A percentile compares a stretch with the other conserved stretches of the same genome.
phyloP scores from a whole-genome alignment of 2,329 filamentous ascomycete species.

The Colletotrichum spaethianum region DNA sequence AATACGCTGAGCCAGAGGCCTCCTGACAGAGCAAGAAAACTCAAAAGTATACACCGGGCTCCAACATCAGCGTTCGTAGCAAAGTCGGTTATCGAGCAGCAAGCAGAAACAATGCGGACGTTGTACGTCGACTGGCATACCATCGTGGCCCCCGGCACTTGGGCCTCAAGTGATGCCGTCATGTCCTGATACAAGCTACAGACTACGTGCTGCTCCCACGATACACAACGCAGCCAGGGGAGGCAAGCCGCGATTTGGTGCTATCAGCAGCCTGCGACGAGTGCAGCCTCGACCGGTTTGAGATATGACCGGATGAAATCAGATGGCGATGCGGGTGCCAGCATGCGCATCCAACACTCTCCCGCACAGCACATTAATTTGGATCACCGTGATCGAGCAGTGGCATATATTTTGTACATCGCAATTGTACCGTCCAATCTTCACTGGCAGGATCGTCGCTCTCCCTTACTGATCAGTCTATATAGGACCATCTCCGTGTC shows the following conservation, averaged over 20 bases:
- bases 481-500: background rate
- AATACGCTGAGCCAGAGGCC: slow-evolving; percentile 2
- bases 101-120: slow-evolving; percentile 12
- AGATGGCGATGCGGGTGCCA: slow-evolving; percentile 8
- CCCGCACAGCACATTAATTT: slow-evolving; percentile 16
- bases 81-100: background rate
- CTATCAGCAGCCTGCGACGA: background rate
- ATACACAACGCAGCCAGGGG: slow-evolving; percentile 3
- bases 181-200: slow-evolving; percentile 13
- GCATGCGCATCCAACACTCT: slow-evolving; percentile 16
- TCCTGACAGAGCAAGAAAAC: slow-evolving; percentile 11
- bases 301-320: background rate
- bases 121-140: slow-evolving; percentile 11
- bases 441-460: background rate
- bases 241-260: slow-evolving; percentile 24
- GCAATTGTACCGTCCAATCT: background rate
- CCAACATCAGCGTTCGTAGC: slow-evolving; percentile 16
- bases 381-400: slow-evolving; percentile 18
- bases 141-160: background rate
- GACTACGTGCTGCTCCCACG: slow-evolving; percentile 16
- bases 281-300: background rate
- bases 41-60: background rate
- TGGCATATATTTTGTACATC: slow-evolving; percentile 10
- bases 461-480: background rate
- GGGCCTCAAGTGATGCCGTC: slow-evolving; percentile 10